Evolutionary conservation across 345 rosid species (phyloP).

Genomic region (Salix purpurea): DNA sequence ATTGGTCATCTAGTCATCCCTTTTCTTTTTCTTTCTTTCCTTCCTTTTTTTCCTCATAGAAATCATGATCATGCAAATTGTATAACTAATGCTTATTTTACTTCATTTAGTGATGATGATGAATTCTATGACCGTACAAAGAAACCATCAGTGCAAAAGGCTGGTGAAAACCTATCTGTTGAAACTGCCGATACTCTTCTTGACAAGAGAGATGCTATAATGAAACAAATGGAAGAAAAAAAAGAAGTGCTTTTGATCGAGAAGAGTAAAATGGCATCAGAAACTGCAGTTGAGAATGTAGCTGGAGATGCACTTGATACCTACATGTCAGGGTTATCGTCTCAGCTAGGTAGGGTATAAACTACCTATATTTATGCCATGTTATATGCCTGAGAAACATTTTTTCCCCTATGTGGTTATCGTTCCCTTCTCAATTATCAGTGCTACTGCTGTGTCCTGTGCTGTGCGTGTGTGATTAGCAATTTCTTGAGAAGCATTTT

Average conservation of each 20-base stretch:
- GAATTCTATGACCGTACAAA: conserved; percentile 96
- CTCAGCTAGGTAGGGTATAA: conserved; percentile 59
- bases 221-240: conserved; percentile 61
- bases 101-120: conserved; percentile 71
- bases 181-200: conserved; percentile 94
- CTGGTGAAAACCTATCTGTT: conserved; percentile 50
- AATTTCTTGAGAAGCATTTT: not conserved
- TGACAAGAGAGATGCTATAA: conserved; percentile 68
- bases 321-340: conserved; percentile 82
- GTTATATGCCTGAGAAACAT: too few species aligned
- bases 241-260: conserved; percentile 52
- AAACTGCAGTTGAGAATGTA: conserved; percentile 40
- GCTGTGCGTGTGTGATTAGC: not conserved
- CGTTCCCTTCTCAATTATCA: too few species aligned
- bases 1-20: not conserved
- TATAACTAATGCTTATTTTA: conserved; percentile 7
- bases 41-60: not conserved
- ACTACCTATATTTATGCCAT: too few species aligned
- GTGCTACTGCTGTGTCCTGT: too few species aligned
- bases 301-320: conserved; percentile 85
- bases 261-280: conserved; percentile 56
- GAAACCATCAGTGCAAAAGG: conserved; percentile 47
- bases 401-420: not conserved
- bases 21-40: not conserved
- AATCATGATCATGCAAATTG: not conserved